Evolutionary conservation across 1,139 yeast genomes (phyloP).

Genomic region (Yamadazyma blattariae): DNA sequence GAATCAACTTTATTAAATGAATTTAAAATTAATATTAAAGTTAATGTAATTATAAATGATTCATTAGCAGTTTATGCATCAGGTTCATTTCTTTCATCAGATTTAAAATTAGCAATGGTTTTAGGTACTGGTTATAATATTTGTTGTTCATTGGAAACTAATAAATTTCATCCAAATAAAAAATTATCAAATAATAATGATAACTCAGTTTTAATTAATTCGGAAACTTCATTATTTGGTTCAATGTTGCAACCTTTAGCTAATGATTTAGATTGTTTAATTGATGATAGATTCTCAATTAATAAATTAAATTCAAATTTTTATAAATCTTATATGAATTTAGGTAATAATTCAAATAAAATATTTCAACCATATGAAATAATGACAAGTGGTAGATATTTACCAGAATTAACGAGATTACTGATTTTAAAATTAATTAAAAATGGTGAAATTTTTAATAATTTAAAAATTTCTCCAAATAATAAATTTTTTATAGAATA

Average conservation of each 20-base stretch:
- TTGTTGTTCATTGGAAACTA: constrained; percentile 35
- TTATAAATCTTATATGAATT: constrained; percentile 33
- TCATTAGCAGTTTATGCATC: constrained; percentile 49
- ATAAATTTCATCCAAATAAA: constrained; percentile 22
- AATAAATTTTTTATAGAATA: constrained; percentile 18
- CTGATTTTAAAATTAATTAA: constrained; percentile 34
- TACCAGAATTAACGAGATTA: constrained; percentile 51
- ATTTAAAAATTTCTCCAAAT: constrained; percentile 3
- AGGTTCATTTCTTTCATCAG: constrained; percentile 36
- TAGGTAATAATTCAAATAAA: constrained; percentile 26
- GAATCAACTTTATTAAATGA: constrained; percentile 26
- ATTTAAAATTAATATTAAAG: constrained; percentile 26
- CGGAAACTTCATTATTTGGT: constrained; percentile 44
- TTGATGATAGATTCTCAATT: constrained; percentile 32
- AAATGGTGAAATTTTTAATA: constrained; percentile 27
- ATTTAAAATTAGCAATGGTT: constrained; percentile 41
- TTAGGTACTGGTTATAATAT: constrained; percentile 47
- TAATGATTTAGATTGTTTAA: constrained; percentile 34
- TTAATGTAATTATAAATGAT: constrained; percentile 39
- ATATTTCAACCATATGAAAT: constrained; percentile 56
- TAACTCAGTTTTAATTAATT: constrained; percentile 28
- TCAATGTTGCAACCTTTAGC: constrained; percentile 28
- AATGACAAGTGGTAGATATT: constrained; percentile 54
- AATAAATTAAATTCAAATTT: constrained; percentile 1
- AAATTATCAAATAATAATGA: constrained; percentile 15